Evolutionary conservation across 768 basidiomycete species (phyloP).

Genomic region (Mycena rebaudengoi): DNA sequence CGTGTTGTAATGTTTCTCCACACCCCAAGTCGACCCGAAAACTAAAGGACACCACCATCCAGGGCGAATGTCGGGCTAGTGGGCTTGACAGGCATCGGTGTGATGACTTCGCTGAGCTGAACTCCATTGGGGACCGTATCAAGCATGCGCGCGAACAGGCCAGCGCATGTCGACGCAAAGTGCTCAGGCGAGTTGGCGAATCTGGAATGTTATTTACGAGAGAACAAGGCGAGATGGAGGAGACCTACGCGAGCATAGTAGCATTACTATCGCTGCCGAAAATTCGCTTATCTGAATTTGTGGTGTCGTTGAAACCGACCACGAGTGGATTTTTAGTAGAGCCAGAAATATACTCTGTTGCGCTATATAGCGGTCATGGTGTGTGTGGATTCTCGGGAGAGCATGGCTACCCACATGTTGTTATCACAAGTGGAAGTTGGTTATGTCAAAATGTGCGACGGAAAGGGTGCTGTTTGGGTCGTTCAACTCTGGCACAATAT

Average conservation of each 20-base stretch:
- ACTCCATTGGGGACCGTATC: too few species aligned
- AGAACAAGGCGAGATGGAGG: neutral
- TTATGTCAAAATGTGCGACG: too few species aligned
- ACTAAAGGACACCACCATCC: neutral
- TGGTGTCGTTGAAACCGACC: too few species aligned
- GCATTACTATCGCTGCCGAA: constrained; percentile 43
- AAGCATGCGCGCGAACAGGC: neutral
- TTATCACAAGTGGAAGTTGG: neutral
- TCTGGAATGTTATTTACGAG: neutral
- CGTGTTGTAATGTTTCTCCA: too few species aligned
- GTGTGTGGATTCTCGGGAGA: neutral
- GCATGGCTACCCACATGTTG: neutral
- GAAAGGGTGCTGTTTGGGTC: neutral
- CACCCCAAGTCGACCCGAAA: neutral
- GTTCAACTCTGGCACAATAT: too few species aligned
- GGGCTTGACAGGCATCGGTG: neutral
- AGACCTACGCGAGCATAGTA: constrained; percentile 39
- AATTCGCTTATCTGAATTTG: too few species aligned
- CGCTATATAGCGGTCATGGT: constrained; percentile 28
- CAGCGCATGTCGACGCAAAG: neutral
- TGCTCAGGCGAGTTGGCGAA: neutral
- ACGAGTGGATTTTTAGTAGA: too few species aligned
- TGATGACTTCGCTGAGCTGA: neutral
- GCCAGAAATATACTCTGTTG: too few species aligned
- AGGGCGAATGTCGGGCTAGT: neutral